Conservation (phyloP, 179 eudicot genomes). For the Spinacia oleracea region DNA sequence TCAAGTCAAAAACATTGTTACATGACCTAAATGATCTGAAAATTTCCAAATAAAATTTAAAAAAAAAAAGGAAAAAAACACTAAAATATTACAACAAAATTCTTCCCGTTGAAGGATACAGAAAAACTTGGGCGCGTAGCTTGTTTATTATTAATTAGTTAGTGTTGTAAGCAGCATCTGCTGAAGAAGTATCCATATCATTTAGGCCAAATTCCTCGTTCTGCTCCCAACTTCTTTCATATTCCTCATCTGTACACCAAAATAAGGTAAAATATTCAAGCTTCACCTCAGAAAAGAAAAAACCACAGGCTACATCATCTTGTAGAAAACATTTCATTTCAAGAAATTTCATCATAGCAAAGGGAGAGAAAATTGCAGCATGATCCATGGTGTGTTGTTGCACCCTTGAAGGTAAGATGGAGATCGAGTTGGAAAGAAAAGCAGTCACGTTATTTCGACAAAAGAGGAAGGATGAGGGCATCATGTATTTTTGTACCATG, state of each 20-base stretch:
- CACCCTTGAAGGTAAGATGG: too few species aligned
- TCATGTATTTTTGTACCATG: too few species aligned
- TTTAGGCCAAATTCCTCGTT: slow-evolving; percentile 92
- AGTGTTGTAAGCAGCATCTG: slow-evolving; percentile 70
- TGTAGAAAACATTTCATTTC: too few species aligned
- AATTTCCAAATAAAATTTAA: neutral
- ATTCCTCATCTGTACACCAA: slow-evolving; percentile 83
- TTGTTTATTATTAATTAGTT: slow-evolving; percentile 2
- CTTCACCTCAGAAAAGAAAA: too few species aligned
- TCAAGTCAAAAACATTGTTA: neutral
- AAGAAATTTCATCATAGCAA: too few species aligned
- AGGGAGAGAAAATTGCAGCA: too few species aligned
- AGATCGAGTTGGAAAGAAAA: too few species aligned
- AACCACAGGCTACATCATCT: too few species aligned
- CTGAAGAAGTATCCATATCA: slow-evolving; percentile 89
- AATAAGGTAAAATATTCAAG: too few species aligned
- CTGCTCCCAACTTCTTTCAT: slow-evolving; percentile 94
- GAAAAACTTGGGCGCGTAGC: neutral
- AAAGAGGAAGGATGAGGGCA: too few species aligned
- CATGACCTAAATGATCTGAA: neutral
- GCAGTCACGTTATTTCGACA: too few species aligned
- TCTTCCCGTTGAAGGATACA: neutral
- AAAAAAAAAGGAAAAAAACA: neutral
- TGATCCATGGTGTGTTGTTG: too few species aligned
- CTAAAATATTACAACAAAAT: slow-evolving; percentile 8